These are phyloP conservation scores for Neocallimastix lanati DNA, from an alignment of 192 early-diverging fungal genomes.

Conservation along the genomic window DNA sequence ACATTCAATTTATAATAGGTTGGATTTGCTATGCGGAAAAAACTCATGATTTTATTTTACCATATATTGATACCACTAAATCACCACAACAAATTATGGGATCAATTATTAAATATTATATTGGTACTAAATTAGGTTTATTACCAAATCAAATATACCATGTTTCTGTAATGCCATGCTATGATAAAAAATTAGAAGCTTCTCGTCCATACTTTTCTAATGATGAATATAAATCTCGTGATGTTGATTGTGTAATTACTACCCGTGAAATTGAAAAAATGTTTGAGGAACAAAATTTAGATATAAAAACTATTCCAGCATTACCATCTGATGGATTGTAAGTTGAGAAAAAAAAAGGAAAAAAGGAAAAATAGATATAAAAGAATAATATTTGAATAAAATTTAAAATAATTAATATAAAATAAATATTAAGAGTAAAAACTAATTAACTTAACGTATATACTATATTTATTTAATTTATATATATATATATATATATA, in stretches of 20 bases:
- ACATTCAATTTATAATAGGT: too few species aligned
- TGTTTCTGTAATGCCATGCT: constrained; percentile 92
- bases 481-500: too few species aligned
- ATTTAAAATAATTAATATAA: too few species aligned
- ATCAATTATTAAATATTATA: constrained; percentile 67
- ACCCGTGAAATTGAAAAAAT: constrained; percentile 82
- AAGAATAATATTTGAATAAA: too few species aligned
- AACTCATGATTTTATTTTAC: constrained; percentile 76
- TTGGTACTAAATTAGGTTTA: constrained; percentile 44
- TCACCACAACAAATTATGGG: constrained; percentile 99
- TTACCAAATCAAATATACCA: constrained; percentile 71
- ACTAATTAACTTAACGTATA: too few species aligned
- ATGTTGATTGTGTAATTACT: constrained; percentile 92
- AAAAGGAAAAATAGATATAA: too few species aligned
- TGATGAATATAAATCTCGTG: constrained; percentile 61
- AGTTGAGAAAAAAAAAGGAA: not conserved
- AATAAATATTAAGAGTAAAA: too few species aligned
- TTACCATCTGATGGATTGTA: constrained; percentile 26
- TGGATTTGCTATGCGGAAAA: constrained; percentile 99
- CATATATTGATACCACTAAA: constrained; percentile 70
- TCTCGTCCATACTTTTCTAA: constrained; percentile 78
- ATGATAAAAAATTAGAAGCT: constrained; percentile 97
- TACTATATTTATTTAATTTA: too few species aligned
- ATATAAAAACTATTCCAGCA: constrained; percentile 25
- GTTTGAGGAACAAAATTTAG: constrained; percentile 41